Base-by-base conservation (phyloP, 106 monocot species). In the Xerophyta viscosa region DNA sequence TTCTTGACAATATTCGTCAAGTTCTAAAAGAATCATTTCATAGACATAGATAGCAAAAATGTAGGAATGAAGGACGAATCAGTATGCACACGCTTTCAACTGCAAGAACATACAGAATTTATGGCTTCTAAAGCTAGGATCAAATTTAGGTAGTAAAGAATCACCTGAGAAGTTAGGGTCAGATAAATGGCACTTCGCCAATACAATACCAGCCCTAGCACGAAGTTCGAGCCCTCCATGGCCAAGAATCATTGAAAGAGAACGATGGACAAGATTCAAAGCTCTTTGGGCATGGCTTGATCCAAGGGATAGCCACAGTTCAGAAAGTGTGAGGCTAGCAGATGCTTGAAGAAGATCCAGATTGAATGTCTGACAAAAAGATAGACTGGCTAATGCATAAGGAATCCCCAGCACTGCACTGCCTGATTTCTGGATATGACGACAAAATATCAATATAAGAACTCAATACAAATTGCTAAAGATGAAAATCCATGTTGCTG, bases 301-400 rank as follows among this genome's bases (percentile, higher is more conserved):
- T 25, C 96, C 96, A 50, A 89, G 76, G 50, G 86, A 80, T 20
- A 98, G 68, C 96, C 96, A 98, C 14, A 98, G 44, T 60, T 98
- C 96, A 39, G 81, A 75, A 37, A 96, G 62, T 10, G 78, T 77
- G 28, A 98, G 66, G 9, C 62, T 85, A 43, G 90, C 79, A 37
- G 82, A 90, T 54, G 96, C 96, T 86, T 83, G 85, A 41, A 98
- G 96, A 24, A 98, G 73, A 74, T 98, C 89, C 49, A 98, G 71
- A 61, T 98, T 98, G 47, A 90, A 98, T 28, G 89, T 68, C 66
- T 83, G 78, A 56, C 96, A 90, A 71, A 86, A 98, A 31, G 96
- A 98, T 42, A 90, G 53, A 43, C 79, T 74, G 22, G 96, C 96
- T 47, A 98, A 72, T 27, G 77, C 96, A 71, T 98, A 90, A 31